Conservation (phyloP, 192 early-diverging fungal genomes). For the Coemansia sp. region DNA sequence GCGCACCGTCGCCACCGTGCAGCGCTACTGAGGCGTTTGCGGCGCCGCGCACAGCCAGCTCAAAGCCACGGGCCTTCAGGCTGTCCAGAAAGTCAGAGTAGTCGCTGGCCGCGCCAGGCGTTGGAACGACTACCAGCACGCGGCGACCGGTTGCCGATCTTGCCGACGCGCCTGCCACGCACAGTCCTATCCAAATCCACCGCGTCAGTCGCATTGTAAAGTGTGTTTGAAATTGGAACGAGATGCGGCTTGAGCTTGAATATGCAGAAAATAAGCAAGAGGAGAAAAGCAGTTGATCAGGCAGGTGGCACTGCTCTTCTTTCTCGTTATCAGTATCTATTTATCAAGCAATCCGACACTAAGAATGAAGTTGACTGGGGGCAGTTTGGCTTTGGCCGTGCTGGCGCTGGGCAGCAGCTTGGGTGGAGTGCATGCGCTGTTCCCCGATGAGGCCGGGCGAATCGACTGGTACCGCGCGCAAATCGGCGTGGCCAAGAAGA, state of each 20-base stretch:
- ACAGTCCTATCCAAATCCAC: constrained; percentile 15
- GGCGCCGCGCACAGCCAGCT: constrained; percentile 59
- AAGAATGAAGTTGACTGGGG: neutral
- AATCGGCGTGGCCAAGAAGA: constrained; percentile 34
- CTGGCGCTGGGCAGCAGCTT: constrained; percentile 21
- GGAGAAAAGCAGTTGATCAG: neutral
- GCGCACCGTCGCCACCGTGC: constrained; percentile 57
- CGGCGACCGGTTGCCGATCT: constrained; percentile 66
- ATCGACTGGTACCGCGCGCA: constrained; percentile 53
- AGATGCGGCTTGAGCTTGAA: neutral
- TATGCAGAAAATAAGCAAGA: neutral
- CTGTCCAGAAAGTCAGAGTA: constrained; percentile 57
- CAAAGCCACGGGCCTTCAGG: constrained; percentile 53
- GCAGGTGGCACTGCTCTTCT: neutral
- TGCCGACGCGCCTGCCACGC: constrained; percentile 35
- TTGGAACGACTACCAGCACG: constrained; percentile 70
- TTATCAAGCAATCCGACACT: neutral
- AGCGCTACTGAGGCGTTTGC: constrained; percentile 57
- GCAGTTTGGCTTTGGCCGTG: neutral
- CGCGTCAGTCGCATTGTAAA: constrained; percentile 20
- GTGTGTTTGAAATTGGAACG: neutral
- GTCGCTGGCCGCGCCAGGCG: constrained; percentile 32
- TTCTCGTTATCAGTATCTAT: neutral
- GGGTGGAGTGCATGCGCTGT: constrained; percentile 27
- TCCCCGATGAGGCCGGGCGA: constrained; percentile 49